Evolutionary conservation across 495 filamentous ascomycete genomes (phyloP).

Genomic region (Lasiosphaeria ovina): DNA sequence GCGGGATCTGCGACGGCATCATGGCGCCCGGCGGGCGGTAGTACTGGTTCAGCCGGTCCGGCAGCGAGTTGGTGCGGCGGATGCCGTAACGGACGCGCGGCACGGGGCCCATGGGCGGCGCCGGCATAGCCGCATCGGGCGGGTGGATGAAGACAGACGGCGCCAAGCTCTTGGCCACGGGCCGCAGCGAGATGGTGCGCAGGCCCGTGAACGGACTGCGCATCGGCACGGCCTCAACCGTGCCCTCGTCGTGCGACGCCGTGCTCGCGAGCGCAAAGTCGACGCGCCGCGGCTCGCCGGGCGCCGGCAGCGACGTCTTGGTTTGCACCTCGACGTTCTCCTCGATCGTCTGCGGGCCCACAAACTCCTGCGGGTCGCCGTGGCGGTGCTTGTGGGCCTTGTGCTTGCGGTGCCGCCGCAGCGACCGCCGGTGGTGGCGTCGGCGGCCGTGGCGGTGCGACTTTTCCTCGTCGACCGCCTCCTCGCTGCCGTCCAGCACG

Average conservation of each 20-base stretch:
- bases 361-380: conserved; percentile 24
- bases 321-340: conserved; percentile 26
- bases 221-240: conserved; percentile 30
- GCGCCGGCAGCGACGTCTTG: conserved; percentile 8
- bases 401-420: conserved; percentile 37
- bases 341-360: conserved; percentile 30
- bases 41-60: conserved; percentile 63
- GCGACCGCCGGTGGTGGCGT: conserved; percentile 29
- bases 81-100: conserved; percentile 59
- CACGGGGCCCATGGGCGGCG: conserved; percentile 41
- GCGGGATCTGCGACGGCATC: conserved; percentile 42
- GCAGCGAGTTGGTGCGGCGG: conserved; percentile 76
- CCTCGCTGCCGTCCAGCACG: conserved; percentile 27
- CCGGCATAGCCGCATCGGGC: conserved; percentile 21
- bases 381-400: conserved; percentile 26
- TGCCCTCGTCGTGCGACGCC: conserved; percentile 24
- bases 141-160: conserved; percentile 44
- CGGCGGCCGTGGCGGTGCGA: conserved; percentile 24
- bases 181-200: conserved; percentile 40
- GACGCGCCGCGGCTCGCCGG: conserved; percentile 42
- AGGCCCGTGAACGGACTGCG: conserved; percentile 41
- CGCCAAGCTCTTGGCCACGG: conserved; percentile 44
- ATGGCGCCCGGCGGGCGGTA: conserved; percentile 38
- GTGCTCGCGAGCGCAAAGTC: conserved; percentile 42
- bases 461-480: conserved; percentile 42